Conservation (phyloP, 108 stramenopile species). For the Skeletonema marinoi region DNA sequence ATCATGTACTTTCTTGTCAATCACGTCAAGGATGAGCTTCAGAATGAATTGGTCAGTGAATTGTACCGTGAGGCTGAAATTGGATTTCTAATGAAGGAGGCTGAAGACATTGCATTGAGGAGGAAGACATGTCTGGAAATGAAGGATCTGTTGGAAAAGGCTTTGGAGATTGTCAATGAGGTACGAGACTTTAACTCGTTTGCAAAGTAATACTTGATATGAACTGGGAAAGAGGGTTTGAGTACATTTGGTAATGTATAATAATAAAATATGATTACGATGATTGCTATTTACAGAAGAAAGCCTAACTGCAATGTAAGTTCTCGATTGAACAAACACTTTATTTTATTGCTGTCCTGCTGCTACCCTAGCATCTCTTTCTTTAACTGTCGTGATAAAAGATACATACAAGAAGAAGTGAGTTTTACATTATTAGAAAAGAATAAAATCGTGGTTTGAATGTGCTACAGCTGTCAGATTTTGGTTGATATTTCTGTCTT, state of each 20-base stretch:
- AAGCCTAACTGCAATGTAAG: neutral
- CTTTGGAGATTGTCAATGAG: constrained; percentile 95
- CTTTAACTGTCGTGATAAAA: neutral
- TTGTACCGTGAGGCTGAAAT: constrained; percentile 92
- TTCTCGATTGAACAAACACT: neutral
- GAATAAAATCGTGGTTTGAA: too few relatives aligned
- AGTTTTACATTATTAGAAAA: neutral
- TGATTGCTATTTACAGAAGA: neutral
- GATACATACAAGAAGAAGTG: neutral
- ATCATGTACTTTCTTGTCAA: constrained; percentile 99
- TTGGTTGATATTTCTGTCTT: neutral
- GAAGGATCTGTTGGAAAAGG: constrained; percentile 88
- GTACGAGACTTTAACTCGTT: constrained; percentile 91
- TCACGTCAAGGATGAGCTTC: constrained; percentile 92
- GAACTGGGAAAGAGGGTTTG: neutral
- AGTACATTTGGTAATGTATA: neutral
- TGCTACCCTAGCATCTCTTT: neutral
- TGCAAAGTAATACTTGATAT: constrained; percentile 11
- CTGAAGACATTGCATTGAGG: constrained; percentile 86
- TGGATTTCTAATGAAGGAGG: constrained; percentile 85
- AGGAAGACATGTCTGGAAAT: constrained; percentile 93
- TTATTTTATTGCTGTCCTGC: neutral
- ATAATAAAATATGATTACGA: neutral
- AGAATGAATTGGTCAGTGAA: constrained; percentile 94
- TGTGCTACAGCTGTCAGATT: neutral